Base-by-base conservation (phyloP, 805 yeast genomes). In the Ogataea trehaloabstinens region DNA sequence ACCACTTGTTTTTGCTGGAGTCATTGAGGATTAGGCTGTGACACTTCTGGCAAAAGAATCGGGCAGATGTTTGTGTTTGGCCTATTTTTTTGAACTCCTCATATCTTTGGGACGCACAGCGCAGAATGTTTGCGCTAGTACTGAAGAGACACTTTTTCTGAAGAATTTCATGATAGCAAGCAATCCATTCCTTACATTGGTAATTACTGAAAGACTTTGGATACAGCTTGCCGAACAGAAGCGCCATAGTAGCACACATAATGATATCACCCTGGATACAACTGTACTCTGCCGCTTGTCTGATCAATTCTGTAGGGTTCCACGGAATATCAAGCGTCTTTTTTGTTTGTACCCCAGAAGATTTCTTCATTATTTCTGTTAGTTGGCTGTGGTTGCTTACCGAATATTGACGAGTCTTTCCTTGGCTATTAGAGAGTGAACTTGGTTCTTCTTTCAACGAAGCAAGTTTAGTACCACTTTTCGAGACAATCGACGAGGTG, bases 31-130 rank as follows among this genome's bases (percentile, higher is more conserved):
- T 63, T n/a, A 81, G 62, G 35, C 71, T 67, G 13, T 73, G 68
- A 56, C 95, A 85, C 51, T 66, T 64, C 20, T 74, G 73, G 56
- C 93, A 85, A 48, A 74, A 81, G 17, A 80, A 68, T 40, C 80
- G 68, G 2, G 80, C 59, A 1, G 72, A 60, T 0, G 76, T 62
- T 19, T 59, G 59, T 3, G 66, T 60, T 44, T 63, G 67, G 5
- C 67, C 69, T 17, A 57, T 45, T 17, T 48, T 54, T 35, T 63
- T 58, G 38, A 70, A 64, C 6, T 59, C 44, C 6, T 60, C 61
- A 38, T 63, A 57, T 13, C 34, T 27, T n/a, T 16, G 24, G 4
- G 67, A 49, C 1, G 66, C 59, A 7, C 56, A 58, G 32, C 78
- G 73, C 28, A 80, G 58, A 6, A 85, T 66, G 35, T 71, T 67